Conservation (phyloP, 2,329 filamentous ascomycete species). For the Phoma sp. region DNA sequence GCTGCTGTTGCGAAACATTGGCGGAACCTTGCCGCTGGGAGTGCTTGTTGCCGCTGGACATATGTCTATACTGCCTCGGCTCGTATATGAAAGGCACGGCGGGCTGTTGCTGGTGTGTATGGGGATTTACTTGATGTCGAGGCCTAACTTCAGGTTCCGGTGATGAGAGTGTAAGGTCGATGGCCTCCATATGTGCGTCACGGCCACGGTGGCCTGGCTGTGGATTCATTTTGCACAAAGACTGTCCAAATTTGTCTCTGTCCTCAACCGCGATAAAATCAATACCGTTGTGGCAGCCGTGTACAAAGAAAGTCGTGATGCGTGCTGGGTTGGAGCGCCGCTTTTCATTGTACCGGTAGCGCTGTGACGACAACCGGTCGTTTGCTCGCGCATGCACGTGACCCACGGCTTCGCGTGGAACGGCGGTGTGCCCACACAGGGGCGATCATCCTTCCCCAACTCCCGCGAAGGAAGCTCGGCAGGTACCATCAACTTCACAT, state of each 20-base stretch:
- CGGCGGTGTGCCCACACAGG: too few relatives aligned
- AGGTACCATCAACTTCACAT: background rate
- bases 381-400: slow-evolving; percentile 1
- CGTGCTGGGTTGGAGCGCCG: background rate
- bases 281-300: background rate
- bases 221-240: slow-evolving; percentile 1
- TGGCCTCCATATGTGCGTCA: slow-evolving; percentile 20
- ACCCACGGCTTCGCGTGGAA: background rate
- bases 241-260: background rate
- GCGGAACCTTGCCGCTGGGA: slow-evolving; percentile 9
- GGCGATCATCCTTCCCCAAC: background rate
- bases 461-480: background rate
- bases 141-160: slow-evolving; percentile 26
- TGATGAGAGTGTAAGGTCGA: slow-evolving; percentile 35
- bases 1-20: slow-evolving; percentile 2
- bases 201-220: background rate
- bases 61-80: background rate
- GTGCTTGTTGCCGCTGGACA: background rate
- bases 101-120: slow-evolving; percentile 18
- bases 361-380: background rate
- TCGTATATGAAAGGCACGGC: slow-evolving; percentile 16
- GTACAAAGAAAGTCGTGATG: background rate
- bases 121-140: slow-evolving; percentile 1
- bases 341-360: background rate
- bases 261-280: background rate